These are phyloP conservation scores for Boletus calvinii DNA, from an alignment of 1,284 basidiomycete species.

Conservation along the genomic window DNA sequence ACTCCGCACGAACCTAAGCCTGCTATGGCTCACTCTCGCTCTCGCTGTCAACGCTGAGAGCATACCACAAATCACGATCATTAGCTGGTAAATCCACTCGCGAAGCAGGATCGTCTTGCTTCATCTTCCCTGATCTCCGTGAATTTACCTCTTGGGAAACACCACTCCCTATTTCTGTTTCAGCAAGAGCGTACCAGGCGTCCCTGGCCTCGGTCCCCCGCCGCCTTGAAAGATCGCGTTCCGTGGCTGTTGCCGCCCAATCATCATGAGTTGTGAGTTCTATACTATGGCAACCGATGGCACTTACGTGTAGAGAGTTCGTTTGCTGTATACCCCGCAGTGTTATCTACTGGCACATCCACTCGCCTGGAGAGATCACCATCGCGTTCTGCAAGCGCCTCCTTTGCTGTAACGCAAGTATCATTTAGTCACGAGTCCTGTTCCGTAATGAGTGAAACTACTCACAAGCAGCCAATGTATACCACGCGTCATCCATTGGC, in stretches of 20 bases:
- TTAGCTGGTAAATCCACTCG: not conserved
- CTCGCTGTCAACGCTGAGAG: not conserved
- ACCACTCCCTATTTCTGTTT: not conserved
- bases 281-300: not conserved
- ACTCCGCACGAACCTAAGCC: too few species aligned
- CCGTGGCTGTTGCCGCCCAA: not conserved
- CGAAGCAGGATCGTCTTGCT: not conserved
- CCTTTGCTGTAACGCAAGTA: not conserved
- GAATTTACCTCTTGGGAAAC: not conserved
- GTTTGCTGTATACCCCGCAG: not conserved
- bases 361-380: not conserved
- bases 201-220: not conserved
- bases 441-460: not conserved
- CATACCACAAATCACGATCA: slow-evolving; percentile 1
- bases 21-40: not conserved
- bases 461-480: not conserved
- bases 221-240: not conserved
- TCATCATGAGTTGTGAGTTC: not conserved
- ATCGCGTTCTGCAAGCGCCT: not conserved
- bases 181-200: not conserved
- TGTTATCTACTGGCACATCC: not conserved
- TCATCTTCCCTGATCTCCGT: not conserved
- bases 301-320: slow-evolving; percentile 4
- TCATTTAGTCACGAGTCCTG: not conserved
- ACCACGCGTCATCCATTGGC: not conserved